phyloP scores from a whole-genome alignment of 345 rosid genomes.

The Populus simonii region DNA sequence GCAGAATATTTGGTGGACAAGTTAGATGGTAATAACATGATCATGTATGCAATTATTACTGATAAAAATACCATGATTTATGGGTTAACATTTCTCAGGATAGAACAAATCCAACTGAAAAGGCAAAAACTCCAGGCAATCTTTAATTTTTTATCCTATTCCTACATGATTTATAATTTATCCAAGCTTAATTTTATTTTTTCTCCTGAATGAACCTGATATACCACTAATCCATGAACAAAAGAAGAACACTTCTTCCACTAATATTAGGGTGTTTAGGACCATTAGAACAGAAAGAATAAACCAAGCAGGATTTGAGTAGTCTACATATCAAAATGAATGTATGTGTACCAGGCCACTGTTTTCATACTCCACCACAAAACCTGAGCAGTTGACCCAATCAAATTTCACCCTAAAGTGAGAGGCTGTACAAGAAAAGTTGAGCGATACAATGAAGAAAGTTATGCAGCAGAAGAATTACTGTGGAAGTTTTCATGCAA shows the following conservation, averaged over 20 bases:
- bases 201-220: background rate
- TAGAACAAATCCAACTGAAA: background rate
- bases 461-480: background rate
- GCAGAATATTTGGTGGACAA: background rate
- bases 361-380: background rate
- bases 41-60: background rate
- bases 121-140: background rate
- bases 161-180: background rate
- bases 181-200: background rate
- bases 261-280: background rate
- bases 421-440: background rate
- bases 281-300: background rate
- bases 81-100: background rate
- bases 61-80: background rate
- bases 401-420: background rate
- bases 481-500: background rate
- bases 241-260: background rate
- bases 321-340: background rate
- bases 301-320: background rate
- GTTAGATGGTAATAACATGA: background rate
- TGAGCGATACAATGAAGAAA: background rate
- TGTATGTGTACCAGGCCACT: background rate
- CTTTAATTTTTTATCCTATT: background rate
- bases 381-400: background rate
- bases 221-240: background rate